Percentiles rank a stretch among this genome's conserved stretches.
Conservation (phyloP, 2,329 filamentous ascomycete species). For the Curvularia verruculosa region DNA sequence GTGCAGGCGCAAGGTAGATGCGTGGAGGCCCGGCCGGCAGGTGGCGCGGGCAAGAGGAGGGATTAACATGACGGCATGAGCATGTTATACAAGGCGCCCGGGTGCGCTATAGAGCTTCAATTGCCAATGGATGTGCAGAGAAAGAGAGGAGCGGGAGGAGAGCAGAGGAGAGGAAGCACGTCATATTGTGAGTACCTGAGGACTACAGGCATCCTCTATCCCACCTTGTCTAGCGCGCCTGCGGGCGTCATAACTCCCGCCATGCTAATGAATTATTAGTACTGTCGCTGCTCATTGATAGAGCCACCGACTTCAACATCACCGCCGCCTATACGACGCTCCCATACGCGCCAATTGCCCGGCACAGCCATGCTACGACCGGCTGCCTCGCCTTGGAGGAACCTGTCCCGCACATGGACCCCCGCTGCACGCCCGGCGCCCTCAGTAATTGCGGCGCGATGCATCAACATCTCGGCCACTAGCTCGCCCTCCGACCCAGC, state of each 20-base stretch:
- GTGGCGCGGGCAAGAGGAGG: slow-evolving; percentile 45
- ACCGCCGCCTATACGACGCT: slow-evolving; percentile 4
- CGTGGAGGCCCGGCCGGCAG: slow-evolving; percentile 36
- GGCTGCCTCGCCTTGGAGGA: slow-evolving; percentile 38
- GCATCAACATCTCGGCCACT: slow-evolving; percentile 56
- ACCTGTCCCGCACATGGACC: slow-evolving; percentile 23
- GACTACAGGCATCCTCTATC: slow-evolving; percentile 5
- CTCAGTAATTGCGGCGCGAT: slow-evolving; percentile 34
- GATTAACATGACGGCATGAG: slow-evolving; percentile 41
- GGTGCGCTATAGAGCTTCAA: slow-evolving; percentile 9
- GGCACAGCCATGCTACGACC: slow-evolving; percentile 41
- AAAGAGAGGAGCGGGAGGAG: background rate
- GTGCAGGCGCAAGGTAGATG: slow-evolving; percentile 25
- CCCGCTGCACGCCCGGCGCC: slow-evolving; percentile 14
- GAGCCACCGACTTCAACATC: background rate
- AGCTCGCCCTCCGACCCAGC: slow-evolving; percentile 50
- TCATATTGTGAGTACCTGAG: slow-evolving; percentile 7
- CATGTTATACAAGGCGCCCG: slow-evolving; percentile 26
- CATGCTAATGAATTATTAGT: background rate
- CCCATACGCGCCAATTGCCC: slow-evolving; percentile 30
- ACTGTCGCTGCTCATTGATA: background rate
- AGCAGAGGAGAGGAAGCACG: background rate
- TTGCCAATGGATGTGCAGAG: background rate
- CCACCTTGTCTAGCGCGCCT: slow-evolving; percentile 7
- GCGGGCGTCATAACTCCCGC: slow-evolving; percentile 9